phyloP scores from a whole-genome alignment of 2,329 filamentous ascomycete genomes.

The Nannizziopsis arthrosporioides region DNA sequence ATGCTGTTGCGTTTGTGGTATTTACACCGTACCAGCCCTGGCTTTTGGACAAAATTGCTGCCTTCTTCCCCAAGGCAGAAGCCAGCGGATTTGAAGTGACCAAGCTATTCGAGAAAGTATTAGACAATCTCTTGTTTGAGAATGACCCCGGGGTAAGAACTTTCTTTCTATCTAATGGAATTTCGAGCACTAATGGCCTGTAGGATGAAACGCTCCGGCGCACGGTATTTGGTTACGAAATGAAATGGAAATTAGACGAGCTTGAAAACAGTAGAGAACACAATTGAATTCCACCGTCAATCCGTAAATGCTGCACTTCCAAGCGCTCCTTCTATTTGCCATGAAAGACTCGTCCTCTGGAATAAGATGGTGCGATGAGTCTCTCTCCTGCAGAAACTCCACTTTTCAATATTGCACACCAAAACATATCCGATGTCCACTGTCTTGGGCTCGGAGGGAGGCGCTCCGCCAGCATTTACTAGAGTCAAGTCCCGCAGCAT shows the following conservation, averaged over 20 bases:
- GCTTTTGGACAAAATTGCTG: constrained; percentile 72
- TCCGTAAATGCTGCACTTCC: no score
- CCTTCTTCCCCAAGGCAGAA: constrained; percentile 69
- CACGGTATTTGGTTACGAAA: constrained; percentile 68
- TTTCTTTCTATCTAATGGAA: not conserved
- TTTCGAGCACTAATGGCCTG: constrained; percentile 2
- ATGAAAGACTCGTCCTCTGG: no score
- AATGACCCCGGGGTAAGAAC: constrained; percentile 61
- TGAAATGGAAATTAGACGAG: constrained; percentile 49
- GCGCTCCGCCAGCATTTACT: no score
- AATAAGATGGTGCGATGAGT: no score
- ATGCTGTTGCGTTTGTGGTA: constrained; percentile 66
- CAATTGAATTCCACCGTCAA: not conserved
- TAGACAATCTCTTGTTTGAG: constrained; percentile 82
- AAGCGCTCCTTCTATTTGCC: no score
- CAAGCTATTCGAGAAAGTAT: constrained; percentile 66
- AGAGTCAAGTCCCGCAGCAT: no score
- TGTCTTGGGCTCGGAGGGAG: no score
- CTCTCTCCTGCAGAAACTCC: no score
- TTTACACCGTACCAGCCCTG: constrained; percentile 92
- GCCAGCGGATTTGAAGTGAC: constrained; percentile 62
- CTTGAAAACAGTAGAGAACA: constrained; percentile 14
- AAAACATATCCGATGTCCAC: no score
- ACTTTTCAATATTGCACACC: no score
- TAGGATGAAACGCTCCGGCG: constrained; percentile 65